Base-by-base conservation (phyloP, 1,284 basidiomycete genomes). In the Cystobasidium sp. region DNA sequence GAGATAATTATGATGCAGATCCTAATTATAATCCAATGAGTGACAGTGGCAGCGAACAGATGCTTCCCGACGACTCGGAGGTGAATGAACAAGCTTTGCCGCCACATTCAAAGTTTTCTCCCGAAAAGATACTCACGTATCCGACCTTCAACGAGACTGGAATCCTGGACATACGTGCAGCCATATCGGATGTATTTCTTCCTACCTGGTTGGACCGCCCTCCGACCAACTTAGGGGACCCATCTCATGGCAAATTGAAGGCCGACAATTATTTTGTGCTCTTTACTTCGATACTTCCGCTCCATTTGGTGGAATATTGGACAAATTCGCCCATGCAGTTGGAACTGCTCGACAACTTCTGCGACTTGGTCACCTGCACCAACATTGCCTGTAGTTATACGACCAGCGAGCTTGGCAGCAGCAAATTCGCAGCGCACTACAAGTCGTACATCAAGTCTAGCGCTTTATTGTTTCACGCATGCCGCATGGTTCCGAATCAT, bases 201-300 rank as follows among this genome's bases (percentile, higher is more conserved):
- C 74, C 75, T 12, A 65, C 46, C 24, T 70, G 68, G 47, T 41
- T 73, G 46, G 68, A 75, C 70, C 61, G 46, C 43, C 59, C 75
- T 24, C 74, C 75, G 16, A 47, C 16, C 14, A 61, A 66, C 9
- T 39, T 75, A 20, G 75, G 75, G 18, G 64, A 59, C 16, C 58
- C 75, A 39, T 66, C 56, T 3, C 68, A 75, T 55, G 75, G 74
- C 3, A 76, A 76, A 31, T 43, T 76, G 31, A 76, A 76, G 39
- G 76, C 74, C 46, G 75, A 71, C 65, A 66, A 69, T 51, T 76
- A 63, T 53, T 66, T 75, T 43, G 52, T 75, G 3, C 68, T 72
- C 14, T 76, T 76, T 58, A 53, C 76, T n/a, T 49, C 68, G 18
- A 62, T 71, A 46, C 53, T 76, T 43, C 75, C 75, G 20, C 61